Evolutionary conservation across 371 early-diverging fungal genomes (phyloP).

Genomic region (Rhizopus delemar): DNA sequence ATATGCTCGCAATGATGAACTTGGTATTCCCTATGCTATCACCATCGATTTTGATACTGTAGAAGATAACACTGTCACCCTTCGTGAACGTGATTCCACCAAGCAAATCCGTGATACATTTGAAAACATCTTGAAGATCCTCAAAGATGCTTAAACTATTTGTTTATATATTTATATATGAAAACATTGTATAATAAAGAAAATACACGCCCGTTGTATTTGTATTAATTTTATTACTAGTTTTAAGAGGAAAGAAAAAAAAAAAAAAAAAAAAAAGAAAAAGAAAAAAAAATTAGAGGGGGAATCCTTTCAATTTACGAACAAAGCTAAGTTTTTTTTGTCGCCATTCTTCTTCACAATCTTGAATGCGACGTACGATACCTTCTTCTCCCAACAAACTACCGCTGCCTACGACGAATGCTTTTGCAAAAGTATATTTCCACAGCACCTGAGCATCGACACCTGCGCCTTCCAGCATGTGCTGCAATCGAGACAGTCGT

Average conservation of each 20-base stretch:
- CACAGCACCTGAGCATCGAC: slow-evolving; percentile 47
- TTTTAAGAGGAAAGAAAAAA: too few relatives aligned
- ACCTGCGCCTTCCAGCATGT: slow-evolving; percentile 47
- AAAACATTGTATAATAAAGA: too few relatives aligned
- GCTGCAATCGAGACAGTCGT: slow-evolving; percentile 41
- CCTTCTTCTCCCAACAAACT: slow-evolving; percentile 46
- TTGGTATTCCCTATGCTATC: slow-evolving; percentile 98
- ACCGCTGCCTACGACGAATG: slow-evolving; percentile 43
- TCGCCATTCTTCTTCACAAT: slow-evolving; percentile 48
- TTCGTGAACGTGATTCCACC: slow-evolving; percentile 97
- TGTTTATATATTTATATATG: too few relatives aligned
- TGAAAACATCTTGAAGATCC: slow-evolving; percentile 69
- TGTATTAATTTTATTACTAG: too few relatives aligned
- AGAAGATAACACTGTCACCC: slow-evolving; percentile 91
- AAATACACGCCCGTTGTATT: too few relatives aligned
- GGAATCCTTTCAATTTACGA: slow-evolving; percentile 15
- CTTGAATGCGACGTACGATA: slow-evolving; percentile 48
- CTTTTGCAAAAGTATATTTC: slow-evolving; percentile 52
- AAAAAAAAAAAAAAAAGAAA: too few relatives aligned
- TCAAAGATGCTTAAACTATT: slow-evolving; percentile 27
- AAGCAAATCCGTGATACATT: slow-evolving; percentile 91
- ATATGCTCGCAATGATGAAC: slow-evolving; percentile 98
- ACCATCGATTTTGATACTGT: slow-evolving; percentile 99
- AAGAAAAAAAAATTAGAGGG: background rate
- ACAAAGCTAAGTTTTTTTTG: slow-evolving; percentile 27